Conservation (phyloP, 2,329 filamentous ascomycete species). For the Cladosporium sp. region DNA sequence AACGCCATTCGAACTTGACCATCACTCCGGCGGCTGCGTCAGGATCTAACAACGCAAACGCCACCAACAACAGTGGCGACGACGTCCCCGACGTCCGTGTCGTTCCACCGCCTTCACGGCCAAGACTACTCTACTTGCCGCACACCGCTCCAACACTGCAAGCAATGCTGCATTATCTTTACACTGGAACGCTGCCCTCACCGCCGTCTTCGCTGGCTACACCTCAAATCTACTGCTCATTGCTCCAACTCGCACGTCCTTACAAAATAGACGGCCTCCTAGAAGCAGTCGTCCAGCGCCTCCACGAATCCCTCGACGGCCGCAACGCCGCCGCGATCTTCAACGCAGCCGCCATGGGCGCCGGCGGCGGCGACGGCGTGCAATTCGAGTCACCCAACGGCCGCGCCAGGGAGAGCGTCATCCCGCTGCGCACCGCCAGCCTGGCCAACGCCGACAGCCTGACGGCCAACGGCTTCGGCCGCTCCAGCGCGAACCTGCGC, state of each 20-base stretch:
- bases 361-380: slow-evolving; percentile 81
- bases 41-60: slow-evolving; percentile 31
- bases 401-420: slow-evolving; percentile 30
- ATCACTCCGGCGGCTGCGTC: slow-evolving; percentile 60
- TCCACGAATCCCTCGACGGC: slow-evolving; percentile 84
- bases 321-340: slow-evolving; percentile 95
- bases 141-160: slow-evolving; percentile 87
- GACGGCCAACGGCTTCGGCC: slow-evolving; percentile 32
- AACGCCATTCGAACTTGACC: slow-evolving; percentile 75
- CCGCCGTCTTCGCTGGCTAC: slow-evolving; percentile 74
- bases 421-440: slow-evolving; percentile 43
- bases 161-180: slow-evolving; percentile 85
- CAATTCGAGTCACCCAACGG: slow-evolving; percentile 47
- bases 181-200: slow-evolving; percentile 81
- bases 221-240: slow-evolving; percentile 89
- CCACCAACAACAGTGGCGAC: slow-evolving; percentile 40
- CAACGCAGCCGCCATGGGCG: slow-evolving; percentile 96
- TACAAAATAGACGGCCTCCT: slow-evolving; percentile 90
- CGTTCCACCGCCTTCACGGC: slow-evolving; percentile 57
- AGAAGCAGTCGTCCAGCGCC: slow-evolving; percentile 83
- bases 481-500: slow-evolving; percentile 33
- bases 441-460: slow-evolving; percentile 19
- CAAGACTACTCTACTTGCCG: slow-evolving; percentile 83
- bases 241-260: slow-evolving; percentile 85
- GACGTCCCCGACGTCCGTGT: slow-evolving; percentile 48